phyloP scores from a whole-genome alignment of 2,329 filamentous ascomycete genomes.

The Penicillium glabrum region DNA sequence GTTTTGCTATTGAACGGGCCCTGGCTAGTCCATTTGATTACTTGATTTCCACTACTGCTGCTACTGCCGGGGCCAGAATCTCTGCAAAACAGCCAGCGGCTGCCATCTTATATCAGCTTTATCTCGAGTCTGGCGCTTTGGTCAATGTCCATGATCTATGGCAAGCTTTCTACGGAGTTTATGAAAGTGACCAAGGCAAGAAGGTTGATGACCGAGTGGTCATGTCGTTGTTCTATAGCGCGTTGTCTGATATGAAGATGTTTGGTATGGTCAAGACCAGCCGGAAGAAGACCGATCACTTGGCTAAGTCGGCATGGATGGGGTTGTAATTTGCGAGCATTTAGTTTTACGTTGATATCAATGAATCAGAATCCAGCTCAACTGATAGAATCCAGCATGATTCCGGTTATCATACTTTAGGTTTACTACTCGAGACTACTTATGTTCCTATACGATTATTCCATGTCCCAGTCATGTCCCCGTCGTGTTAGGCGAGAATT shows the following conservation, averaged over 20 bases:
- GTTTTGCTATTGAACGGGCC: slow-evolving; percentile 61
- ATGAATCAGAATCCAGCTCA: background rate
- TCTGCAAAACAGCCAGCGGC: slow-evolving; percentile 58
- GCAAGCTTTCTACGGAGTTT: slow-evolving; percentile 60
- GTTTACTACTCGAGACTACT: too few relatives aligned
- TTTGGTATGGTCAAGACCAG: slow-evolving; percentile 87
- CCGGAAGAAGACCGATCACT: slow-evolving; percentile 87
- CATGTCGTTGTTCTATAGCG: slow-evolving; percentile 79
- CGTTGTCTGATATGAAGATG: slow-evolving; percentile 77
- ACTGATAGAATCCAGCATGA: too few relatives aligned
- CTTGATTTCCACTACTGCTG: slow-evolving; percentile 51
- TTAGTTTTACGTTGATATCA: background rate
- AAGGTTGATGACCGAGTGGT: slow-evolving; percentile 34
- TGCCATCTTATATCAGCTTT: slow-evolving; percentile 62
- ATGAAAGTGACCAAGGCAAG: slow-evolving; percentile 36
- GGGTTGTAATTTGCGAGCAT: slow-evolving; percentile 48
- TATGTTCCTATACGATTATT: too few relatives aligned
- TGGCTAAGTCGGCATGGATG: slow-evolving; percentile 80
- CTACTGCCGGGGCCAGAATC: slow-evolving; percentile 33
- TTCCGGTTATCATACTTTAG: too few relatives aligned
- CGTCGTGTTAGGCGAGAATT: too few relatives aligned
- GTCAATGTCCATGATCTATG: slow-evolving; percentile 64
- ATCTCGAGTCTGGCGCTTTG: slow-evolving; percentile 61
- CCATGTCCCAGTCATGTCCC: too few relatives aligned
- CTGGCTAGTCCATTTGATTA: slow-evolving; percentile 62